These are phyloP conservation scores for Ceratocystis smalleyi DNA, from an alignment of 2,329 filamentous ascomycete species.

Conservation along the genomic window DNA sequence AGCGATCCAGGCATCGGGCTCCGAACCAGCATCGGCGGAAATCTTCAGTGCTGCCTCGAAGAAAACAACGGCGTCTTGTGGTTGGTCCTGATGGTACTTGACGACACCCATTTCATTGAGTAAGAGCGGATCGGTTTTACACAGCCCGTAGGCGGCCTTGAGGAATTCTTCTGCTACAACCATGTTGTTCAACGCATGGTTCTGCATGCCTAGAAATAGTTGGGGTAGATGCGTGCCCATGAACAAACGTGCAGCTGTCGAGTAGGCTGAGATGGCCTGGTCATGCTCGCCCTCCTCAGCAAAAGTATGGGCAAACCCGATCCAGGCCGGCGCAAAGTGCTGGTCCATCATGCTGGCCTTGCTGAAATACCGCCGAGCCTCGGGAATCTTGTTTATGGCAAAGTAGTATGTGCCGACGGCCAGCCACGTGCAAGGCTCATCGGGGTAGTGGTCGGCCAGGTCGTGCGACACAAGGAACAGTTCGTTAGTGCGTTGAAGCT, in stretches of 20 bases:
- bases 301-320: slow-evolving; percentile 96
- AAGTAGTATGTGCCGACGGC: slow-evolving; percentile 95
- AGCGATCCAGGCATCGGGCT: slow-evolving; percentile 66
- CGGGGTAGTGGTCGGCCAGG: slow-evolving; percentile 76
- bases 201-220: slow-evolving; percentile 95
- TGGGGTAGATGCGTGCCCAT: slow-evolving; percentile 94
- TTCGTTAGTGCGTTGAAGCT: slow-evolving; percentile 71
- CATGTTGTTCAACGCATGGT: slow-evolving; percentile 91
- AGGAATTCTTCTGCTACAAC: slow-evolving; percentile 86
- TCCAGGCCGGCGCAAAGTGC: slow-evolving; percentile 95
- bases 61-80: slow-evolving; percentile 57
- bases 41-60: slow-evolving; percentile 66
- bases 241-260: slow-evolving; percentile 83
- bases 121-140: slow-evolving; percentile 71
- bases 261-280: slow-evolving; percentile 94
- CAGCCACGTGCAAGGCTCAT: slow-evolving; percentile 83
- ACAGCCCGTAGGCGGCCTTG: slow-evolving; percentile 70
- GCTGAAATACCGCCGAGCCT: slow-evolving; percentile 88
- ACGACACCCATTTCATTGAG: slow-evolving; percentile 93
- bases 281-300: slow-evolving; percentile 95
- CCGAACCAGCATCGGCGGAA: slow-evolving; percentile 65
- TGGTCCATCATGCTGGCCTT: slow-evolving; percentile 96
- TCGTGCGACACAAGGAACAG: slow-evolving; percentile 88
- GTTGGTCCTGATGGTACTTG: slow-evolving; percentile 78
- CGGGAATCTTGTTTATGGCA: slow-evolving; percentile 71